phyloP scores from a whole-genome alignment of 192 early-diverging fungal genomes.

The Entomortierella beljakovae region DNA sequence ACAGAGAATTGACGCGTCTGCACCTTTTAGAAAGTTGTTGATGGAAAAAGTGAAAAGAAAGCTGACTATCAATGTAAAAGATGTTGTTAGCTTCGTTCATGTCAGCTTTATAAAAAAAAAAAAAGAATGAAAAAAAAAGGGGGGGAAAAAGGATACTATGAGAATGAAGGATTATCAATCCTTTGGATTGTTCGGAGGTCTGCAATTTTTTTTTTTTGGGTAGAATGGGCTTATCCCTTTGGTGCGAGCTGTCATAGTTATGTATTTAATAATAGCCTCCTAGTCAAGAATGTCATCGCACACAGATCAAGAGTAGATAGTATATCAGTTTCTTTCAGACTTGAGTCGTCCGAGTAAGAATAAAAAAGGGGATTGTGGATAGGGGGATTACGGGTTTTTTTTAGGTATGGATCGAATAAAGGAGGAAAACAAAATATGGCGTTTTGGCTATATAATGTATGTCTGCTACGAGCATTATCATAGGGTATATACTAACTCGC shows the following conservation, averaged over 20 bases:
- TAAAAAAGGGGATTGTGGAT: too few relatives aligned
- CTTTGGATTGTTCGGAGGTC: background rate
- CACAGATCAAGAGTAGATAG: background rate
- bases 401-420: too few relatives aligned
- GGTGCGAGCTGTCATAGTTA: conserved; percentile 4
- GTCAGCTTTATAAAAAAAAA: background rate
- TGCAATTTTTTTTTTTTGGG: background rate
- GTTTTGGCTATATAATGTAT: too few relatives aligned
- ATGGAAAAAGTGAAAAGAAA: too few relatives aligned
- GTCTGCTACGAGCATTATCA: too few relatives aligned
- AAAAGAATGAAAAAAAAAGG: background rate
- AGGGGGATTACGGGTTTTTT: too few relatives aligned
- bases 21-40: too few relatives aligned
- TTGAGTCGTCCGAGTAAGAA: background rate
- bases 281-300: conserved; percentile 2
- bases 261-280: background rate
- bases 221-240: background rate
- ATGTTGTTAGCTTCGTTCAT: too few relatives aligned
- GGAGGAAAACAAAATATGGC: too few relatives aligned
- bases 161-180: background rate
- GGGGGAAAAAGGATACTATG: background rate
- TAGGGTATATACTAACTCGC: too few relatives aligned
- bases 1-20: too few relatives aligned
- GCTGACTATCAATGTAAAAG: too few relatives aligned
- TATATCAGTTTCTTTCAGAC: background rate